Evolutionary conservation across 495 filamentous ascomycete genomes (phyloP), one percentile per base, ranked within the genome.

Genomic region (Hypoxylon cercidicola): DNA sequence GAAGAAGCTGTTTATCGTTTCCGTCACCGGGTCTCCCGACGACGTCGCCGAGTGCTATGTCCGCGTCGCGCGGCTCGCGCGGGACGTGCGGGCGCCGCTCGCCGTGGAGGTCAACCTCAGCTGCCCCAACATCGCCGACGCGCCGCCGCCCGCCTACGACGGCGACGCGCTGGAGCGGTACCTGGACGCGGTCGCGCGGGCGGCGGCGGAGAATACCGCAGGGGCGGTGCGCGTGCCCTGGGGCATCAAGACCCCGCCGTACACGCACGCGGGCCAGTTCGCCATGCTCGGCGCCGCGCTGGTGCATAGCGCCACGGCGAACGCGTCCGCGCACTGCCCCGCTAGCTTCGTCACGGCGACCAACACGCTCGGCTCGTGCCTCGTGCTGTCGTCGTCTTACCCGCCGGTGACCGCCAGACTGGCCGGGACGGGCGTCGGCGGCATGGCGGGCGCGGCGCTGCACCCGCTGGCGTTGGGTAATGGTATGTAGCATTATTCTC

Each of bases 381-480:
- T 92, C 2, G 73, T 89, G 7, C 71, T 90, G 0, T 55, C n/a
- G n/a, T n/a, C n/a, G n/a, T n/a, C n/a, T n/a, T n/a, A n/a, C n/a
- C n/a, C n/a, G n/a, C 43, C 51, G 21, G 53, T 37, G 15, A 58
- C 79, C 21, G 64, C 74, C 2, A 79, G 74, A 0, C 77, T 81
- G 0, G 79, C 76, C 0, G 83, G 80, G 1, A 37, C 32, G 1
- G 88, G 88, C 0, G 79, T 90, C 5, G 89, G 89, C 0, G 89
- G 89, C 0, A 73, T 92, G 64, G 89, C 85, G 0, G 89, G 89
- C 0, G 78, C 85, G 30, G 81, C 87, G 45, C 70, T 92, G 50
- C 89, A 92, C 74, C 87, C 89, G 4, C 77, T 92, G 1, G 88
- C 89, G n/a, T 69, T 92, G 23, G 89, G 90, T 11, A 92, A 92